These are phyloP conservation scores for Thelonectria rubi DNA, from an alignment of 2,329 filamentous ascomycete genomes.

Conservation along the genomic window DNA sequence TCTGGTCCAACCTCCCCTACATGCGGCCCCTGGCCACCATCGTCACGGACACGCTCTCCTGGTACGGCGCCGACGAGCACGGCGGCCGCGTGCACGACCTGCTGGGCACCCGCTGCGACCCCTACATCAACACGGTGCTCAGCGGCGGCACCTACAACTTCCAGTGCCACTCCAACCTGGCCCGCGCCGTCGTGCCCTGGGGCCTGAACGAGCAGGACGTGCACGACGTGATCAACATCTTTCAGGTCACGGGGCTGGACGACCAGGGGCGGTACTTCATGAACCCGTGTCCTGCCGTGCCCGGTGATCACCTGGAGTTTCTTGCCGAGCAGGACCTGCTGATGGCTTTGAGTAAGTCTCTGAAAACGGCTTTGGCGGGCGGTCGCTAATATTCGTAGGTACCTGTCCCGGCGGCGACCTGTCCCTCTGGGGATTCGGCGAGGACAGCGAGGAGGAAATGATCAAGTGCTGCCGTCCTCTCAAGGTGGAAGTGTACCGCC, in stretches of 20 bases:
- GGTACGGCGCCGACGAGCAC: conserved; percentile 68
- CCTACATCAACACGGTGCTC: conserved; percentile 81
- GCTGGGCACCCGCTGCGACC: conserved; percentile 83
- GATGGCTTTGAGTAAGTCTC: conserved; percentile 63
- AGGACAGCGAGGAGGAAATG: conserved; percentile 73
- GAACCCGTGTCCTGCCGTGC: conserved; percentile 65
- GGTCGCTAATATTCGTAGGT: conserved; percentile 45
- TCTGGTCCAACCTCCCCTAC: conserved; percentile 83
- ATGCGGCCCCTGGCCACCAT: conserved; percentile 80
- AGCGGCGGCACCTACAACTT: conserved; percentile 77
- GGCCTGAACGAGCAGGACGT: conserved; percentile 78
- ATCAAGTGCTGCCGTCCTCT: conserved; percentile 76
- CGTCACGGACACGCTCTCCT: conserved; percentile 69
- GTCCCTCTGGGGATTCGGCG: conserved; percentile 82
- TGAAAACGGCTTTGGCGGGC: rapidly evolving
- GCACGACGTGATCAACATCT: conserved; percentile 87
- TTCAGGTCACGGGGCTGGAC: conserved; percentile 84
- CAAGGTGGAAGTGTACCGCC: conserved; percentile 75
- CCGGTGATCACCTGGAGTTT: conserved; percentile 75
- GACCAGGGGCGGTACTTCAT: conserved; percentile 80
- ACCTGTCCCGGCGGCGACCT: conserved; percentile 85
- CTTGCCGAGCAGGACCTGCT: conserved; percentile 82
- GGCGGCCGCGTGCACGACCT: conserved; percentile 80
- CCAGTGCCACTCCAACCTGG: conserved; percentile 86
- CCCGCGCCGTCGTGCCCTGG: conserved; percentile 73